Evolutionary conservation across 23 red algal species (phyloP).

Genomic region (Chondrus crispus): DNA sequence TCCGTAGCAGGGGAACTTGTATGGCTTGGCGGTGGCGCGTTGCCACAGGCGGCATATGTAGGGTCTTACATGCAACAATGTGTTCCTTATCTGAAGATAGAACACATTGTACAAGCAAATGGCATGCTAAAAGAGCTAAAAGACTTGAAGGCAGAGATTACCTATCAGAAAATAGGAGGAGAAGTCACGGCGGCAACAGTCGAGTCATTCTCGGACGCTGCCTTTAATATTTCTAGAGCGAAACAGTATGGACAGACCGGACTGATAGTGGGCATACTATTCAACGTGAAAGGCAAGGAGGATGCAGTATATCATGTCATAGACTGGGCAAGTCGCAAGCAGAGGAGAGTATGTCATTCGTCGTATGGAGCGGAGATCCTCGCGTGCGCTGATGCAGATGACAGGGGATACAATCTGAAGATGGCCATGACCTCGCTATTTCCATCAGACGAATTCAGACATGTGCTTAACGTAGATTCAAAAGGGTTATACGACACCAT

Average conservation of each 20-base stretch:
- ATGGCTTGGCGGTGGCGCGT: neutral
- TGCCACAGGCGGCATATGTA: neutral
- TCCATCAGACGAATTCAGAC: neutral
- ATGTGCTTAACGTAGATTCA: neutral
- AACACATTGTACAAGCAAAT: neutral
- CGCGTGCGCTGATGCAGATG: conserved; percentile 2
- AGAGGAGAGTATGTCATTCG: neutral
- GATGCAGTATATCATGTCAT: neutral
- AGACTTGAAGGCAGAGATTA: neutral
- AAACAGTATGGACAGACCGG: neutral
- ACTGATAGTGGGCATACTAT: neutral
- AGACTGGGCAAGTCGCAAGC: neutral
- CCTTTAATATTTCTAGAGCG: neutral
- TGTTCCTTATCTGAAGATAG: neutral
- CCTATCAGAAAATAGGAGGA: neutral
- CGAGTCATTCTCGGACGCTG: neutral
- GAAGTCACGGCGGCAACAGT: neutral
- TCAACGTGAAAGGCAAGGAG: neutral
- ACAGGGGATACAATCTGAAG: neutral
- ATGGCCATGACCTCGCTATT: neutral
- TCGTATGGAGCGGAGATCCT: conserved; percentile 21
- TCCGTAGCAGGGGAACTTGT: neutral
- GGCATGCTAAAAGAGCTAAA: neutral
- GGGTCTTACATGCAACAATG: neutral
- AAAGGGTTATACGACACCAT: conserved; percentile 15